These are phyloP conservation scores for carrot (Daucus carota) DNA, from an alignment of 129 eudicot genomes.

Conservation along the genomic window DH1_v3.0 NC_030382.2:27384001-27384500, in stretches of 20 bases:
- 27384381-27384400: slow-evolving; percentile 77
- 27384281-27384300: slow-evolving; percentile 53
- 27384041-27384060: not conserved
- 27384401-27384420: slow-evolving; percentile 68
- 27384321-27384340: slow-evolving; percentile 84
- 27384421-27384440: slow-evolving; percentile 81
- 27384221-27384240: not conserved
- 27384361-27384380: slow-evolving; percentile 69
- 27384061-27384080: not conserved
- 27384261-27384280: not conserved
- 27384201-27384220: not conserved
- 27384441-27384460: slow-evolving; percentile 77
- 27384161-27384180: not conserved
- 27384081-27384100: not conserved
- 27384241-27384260: not conserved
- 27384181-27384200: not conserved
- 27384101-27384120: not conserved
- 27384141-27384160: not conserved
- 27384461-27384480: slow-evolving; percentile 10
- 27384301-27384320: slow-evolving; percentile 59
- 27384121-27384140: not conserved
- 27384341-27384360: slow-evolving; percentile 92
- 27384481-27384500: not conserved
- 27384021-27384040: not conserved
- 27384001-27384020: not conserved